Percentiles rank a stretch among this genome's conserved stretches.
phyloP scores from a whole-genome alignment of 805 yeast genomes.

The Metschnikowia picachoensis region DNA sequence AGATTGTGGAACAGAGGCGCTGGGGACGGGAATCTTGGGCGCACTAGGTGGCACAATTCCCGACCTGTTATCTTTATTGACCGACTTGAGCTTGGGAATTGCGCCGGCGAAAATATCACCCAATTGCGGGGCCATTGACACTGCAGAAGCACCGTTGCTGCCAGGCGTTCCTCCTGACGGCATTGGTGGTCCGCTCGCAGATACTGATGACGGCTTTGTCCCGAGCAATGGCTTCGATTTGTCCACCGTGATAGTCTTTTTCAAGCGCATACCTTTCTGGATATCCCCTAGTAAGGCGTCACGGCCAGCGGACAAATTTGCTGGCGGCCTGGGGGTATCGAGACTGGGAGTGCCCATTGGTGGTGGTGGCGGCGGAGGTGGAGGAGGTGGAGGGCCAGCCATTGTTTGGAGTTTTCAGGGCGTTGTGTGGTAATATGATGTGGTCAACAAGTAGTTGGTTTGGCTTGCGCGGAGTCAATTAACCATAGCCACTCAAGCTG shows the following conservation, averaged over 20 bases:
- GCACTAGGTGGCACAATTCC: conserved; percentile 36
- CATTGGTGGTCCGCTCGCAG: conserved; percentile 17
- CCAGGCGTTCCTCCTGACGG: conserved; percentile 7
- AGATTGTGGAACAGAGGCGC: conserved; percentile 10
- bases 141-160: conserved; percentile 21
- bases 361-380: conserved; percentile 20
- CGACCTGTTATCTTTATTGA: conserved; percentile 30
- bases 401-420: conserved; percentile 14
- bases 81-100: conserved; percentile 60
- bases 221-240: conserved; percentile 59
- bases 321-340: conserved; percentile 19
- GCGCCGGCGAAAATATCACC: conserved; percentile 78
- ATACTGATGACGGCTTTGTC: conserved; percentile 6
- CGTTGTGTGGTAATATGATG: too few relatives aligned
- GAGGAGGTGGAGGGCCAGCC: conserved; percentile 42
- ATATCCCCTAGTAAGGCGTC: conserved; percentile 73
- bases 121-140: conserved; percentile 40
- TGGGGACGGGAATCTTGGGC: conserved; percentile 33
- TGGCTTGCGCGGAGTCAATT: too few relatives aligned
- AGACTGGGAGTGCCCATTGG: conserved; percentile 23
- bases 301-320: conserved; percentile 24
- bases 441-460: too few relatives aligned
- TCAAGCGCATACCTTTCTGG: conserved; percentile 49
- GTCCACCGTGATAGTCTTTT: conserved; percentile 43
- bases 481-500: too few relatives aligned